A percentile compares a stretch with the other conserved stretches of the same genome.
Evolutionary conservation across 495 filamentous ascomycete genomes (phyloP).

Genomic region (Terfezia claveryi): DNA sequence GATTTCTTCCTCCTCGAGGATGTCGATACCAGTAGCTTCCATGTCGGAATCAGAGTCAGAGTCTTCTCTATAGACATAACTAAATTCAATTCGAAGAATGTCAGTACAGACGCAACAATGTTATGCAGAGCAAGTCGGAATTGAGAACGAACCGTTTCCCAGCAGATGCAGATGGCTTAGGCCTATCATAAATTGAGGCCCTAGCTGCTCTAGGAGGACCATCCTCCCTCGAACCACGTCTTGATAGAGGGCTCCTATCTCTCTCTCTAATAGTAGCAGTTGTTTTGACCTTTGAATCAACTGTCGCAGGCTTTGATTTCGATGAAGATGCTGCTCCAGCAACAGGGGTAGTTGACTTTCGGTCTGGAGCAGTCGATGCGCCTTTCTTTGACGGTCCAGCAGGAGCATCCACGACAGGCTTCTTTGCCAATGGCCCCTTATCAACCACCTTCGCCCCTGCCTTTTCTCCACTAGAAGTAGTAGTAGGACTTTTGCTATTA

Average conservation of each 20-base stretch:
- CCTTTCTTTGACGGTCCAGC: slow-evolving; percentile 5
- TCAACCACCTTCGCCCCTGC: neutral
- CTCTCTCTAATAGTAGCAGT: neutral
- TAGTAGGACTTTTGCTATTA: slow-evolving; percentile 17
- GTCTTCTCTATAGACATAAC: slow-evolving; percentile 17
- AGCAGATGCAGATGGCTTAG: neutral
- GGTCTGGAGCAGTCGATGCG: slow-evolving; percentile 1
- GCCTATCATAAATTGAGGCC: neutral
- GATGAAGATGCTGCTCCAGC: neutral
- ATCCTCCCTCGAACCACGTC: neutral
- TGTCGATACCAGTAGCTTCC: slow-evolving; percentile 38
- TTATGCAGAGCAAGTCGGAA: too few species aligned
- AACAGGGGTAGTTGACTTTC: neutral
- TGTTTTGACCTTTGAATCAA: neutral
- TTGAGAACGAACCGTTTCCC: too few species aligned
- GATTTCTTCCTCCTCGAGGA: slow-evolving; percentile 34
- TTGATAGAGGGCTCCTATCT: neutral
- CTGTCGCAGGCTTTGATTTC: neutral
- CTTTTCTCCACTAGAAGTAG: slow-evolving; percentile 13
- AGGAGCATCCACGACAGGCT: slow-evolving; percentile 5
- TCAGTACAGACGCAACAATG: too few species aligned
- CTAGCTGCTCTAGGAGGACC: neutral
- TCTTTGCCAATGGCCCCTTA: slow-evolving; percentile 9
- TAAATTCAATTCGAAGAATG: neutral
- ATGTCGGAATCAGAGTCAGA: slow-evolving; percentile 36